Evolutionary conservation across 2,329 filamentous ascomycete species (phyloP).

Genomic region (Aspergillus sp.): DNA sequence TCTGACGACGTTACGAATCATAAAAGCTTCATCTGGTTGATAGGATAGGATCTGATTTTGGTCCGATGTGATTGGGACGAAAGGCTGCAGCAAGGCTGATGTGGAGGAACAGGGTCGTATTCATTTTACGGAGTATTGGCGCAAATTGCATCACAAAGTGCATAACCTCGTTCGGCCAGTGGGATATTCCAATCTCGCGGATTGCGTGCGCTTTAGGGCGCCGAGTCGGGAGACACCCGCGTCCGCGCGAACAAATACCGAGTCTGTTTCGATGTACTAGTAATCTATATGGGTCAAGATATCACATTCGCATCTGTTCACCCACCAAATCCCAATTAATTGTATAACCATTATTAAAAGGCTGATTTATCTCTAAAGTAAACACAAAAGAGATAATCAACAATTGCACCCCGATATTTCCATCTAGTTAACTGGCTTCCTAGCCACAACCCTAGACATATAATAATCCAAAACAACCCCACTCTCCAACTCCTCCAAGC

Average conservation of each 20-base stretch:
- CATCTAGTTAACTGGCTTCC: neutral
- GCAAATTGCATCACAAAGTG: neutral
- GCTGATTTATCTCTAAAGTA: neutral
- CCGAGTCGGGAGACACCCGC: no score
- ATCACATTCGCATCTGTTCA: neutral
- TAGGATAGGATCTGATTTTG: neutral
- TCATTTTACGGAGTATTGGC: conserved; percentile 5
- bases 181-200: neutral
- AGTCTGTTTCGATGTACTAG: neutral
- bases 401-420: neutral
- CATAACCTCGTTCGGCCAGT: neutral
- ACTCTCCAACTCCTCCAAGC: conserved; percentile 1
- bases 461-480: conserved; percentile 1
- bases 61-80: neutral
- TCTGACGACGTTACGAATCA: neutral
- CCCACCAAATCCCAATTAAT: neutral
- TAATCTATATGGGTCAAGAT: neutral
- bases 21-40: neutral
- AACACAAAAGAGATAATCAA: no score
- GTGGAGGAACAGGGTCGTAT: neutral
- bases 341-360: neutral
- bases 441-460: neutral
- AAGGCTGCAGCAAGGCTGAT: neutral
- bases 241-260: neutral
- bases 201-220: neutral